Percentiles rank a stretch among this genome's conserved stretches.
These are phyloP conservation scores for Penicillium verhagenii DNA, from an alignment of 495 filamentous ascomycete genomes.

Conservation along the genomic window DNA sequence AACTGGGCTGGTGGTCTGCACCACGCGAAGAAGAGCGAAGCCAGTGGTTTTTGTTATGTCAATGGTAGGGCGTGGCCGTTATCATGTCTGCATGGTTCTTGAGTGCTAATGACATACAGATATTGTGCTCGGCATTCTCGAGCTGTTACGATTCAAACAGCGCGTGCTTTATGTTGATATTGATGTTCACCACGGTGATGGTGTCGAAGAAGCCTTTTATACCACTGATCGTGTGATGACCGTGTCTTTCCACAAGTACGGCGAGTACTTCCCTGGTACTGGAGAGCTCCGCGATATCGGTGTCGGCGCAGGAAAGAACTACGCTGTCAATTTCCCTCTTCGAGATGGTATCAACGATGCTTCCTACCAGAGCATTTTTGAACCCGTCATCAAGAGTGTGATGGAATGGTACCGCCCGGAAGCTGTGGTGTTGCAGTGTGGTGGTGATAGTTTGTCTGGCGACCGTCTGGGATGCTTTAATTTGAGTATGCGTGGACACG, in stretches of 20 bases:
- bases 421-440: conserved; percentile 95
- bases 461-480: conserved; percentile 98
- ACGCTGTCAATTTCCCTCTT: conserved; percentile 94
- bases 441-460: conserved; percentile 90
- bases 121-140: conserved; percentile 93
- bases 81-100: not conserved
- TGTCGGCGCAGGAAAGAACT: conserved; percentile 88
- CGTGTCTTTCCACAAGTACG: conserved; percentile 97
- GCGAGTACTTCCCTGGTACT: conserved; percentile 97
- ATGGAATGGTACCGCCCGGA: conserved; percentile 97
- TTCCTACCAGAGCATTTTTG: conserved; percentile 92
- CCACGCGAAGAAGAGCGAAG: conserved; percentile 96
- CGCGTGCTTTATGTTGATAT: conserved; percentile 97
- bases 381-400: conserved; percentile 86
- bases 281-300: conserved; percentile 95
- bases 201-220: conserved; percentile 97
- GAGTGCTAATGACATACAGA: conserved; percentile 50
- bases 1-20: conserved; percentile 98
- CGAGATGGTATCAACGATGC: conserved; percentile 93
- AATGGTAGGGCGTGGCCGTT: conserved; percentile 64
- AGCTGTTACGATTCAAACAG: conserved; percentile 90
- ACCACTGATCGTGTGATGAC: conserved; percentile 99
- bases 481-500: conserved; percentile 94
- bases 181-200: conserved; percentile 97
- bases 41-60: conserved; percentile 96